These are phyloP conservation scores for Obelidium mucronatum DNA, from an alignment of 192 early-diverging fungal genomes.

Conservation along the genomic window DNA sequence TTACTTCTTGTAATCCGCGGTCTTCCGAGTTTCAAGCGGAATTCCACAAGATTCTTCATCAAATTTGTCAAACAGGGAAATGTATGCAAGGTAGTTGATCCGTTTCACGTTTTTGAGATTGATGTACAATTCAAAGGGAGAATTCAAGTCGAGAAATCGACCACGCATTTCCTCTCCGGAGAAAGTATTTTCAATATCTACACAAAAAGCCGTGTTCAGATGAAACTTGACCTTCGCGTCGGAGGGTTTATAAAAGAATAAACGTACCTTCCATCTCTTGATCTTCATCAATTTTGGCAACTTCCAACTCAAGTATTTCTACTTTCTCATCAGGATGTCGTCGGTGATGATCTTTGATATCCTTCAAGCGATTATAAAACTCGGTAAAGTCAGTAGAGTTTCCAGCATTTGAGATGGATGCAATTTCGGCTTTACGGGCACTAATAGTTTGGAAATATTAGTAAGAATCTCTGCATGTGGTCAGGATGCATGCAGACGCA, in stretches of 20 bases:
- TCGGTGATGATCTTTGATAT: constrained; percentile 82
- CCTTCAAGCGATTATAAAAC: constrained; percentile 85
- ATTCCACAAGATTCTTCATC: constrained; percentile 31
- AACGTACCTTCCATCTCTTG: constrained; percentile 31
- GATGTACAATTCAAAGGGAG: constrained; percentile 78
- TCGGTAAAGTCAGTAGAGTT: constrained; percentile 70
- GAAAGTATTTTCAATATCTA: constrained; percentile 84
- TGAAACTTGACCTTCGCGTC: background rate
- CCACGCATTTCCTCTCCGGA: constrained; percentile 92
- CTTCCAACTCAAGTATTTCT: constrained; percentile 76
- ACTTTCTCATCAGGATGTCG: constrained; percentile 78
- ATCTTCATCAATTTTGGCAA: constrained; percentile 34
- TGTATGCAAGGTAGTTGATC: constrained; percentile 71
- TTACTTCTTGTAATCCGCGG: constrained; percentile 63
- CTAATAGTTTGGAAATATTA: constrained; percentile 47
- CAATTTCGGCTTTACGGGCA: constrained; percentile 72
- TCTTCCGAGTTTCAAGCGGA: constrained; percentile 65
- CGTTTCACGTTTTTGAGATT: constrained; percentile 72
- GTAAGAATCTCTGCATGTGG: background rate
- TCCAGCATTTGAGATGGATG: constrained; percentile 68
- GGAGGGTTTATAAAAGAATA: background rate
- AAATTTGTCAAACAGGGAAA: constrained; percentile 71
- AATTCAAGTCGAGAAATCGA: constrained; percentile 86
- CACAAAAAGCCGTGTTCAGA: background rate
- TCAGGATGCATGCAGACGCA: constrained; percentile 36